These are phyloP conservation scores for Diaporthe australafricana DNA, from an alignment of 2,329 filamentous ascomycete genomes.

Conservation along the genomic window DNA sequence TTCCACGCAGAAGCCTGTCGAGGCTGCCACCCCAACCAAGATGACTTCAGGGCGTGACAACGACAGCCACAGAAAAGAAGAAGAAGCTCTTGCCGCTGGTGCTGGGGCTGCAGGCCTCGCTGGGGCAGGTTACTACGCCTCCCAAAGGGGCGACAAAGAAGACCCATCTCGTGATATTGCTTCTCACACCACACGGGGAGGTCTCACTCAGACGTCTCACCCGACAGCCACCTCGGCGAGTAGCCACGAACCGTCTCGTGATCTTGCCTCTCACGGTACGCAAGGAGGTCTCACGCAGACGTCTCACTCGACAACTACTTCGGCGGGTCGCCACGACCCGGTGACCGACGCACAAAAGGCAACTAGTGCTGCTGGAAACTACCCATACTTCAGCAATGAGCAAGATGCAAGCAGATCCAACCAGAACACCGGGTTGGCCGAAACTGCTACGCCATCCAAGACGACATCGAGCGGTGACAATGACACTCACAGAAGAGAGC, in stretches of 20 bases:
- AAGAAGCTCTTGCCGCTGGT: constrained; percentile 11
- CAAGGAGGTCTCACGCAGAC: not conserved
- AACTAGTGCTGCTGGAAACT: constrained; percentile 29
- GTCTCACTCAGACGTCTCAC: not conserved
- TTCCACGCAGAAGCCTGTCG: not conserved
- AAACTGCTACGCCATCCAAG: not conserved
- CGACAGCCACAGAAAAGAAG: not conserved
- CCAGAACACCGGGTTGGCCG: not conserved
- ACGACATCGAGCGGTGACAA: not conserved
- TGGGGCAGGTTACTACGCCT: constrained; percentile 26
- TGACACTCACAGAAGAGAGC: constrained; percentile 11
- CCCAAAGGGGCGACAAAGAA: not conserved
- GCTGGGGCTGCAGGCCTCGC: constrained; percentile 24
- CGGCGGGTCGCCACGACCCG: constrained; percentile 1
- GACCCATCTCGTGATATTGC: not conserved
- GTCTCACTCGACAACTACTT: not conserved
- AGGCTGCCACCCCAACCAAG: constrained; percentile 10
- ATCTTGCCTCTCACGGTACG: not conserved
- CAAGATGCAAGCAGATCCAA: too few species aligned
- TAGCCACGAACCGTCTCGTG: not conserved
- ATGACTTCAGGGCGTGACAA: not conserved
- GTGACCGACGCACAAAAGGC: constrained; percentile 1
- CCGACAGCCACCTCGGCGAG: not conserved
- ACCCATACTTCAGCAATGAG: not conserved
- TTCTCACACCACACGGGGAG: not conserved